Conservation (phyloP, 164 flowering plant species). For the Vitis cinerea region DNA sequence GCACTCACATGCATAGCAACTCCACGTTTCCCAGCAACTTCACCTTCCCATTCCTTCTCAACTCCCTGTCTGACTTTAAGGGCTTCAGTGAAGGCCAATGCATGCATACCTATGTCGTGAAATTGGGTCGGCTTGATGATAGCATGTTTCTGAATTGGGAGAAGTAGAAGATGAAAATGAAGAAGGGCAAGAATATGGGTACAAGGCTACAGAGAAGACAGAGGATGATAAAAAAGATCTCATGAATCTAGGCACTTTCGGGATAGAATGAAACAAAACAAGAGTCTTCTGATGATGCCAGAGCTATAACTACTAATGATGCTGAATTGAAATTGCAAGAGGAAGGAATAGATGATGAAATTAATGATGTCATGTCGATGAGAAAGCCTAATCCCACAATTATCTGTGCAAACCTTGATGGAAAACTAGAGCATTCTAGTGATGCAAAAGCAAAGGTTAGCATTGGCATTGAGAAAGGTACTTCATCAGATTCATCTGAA, state of each 20-base stretch:
- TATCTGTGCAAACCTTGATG: conserved; percentile 5
- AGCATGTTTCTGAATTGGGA: background rate
- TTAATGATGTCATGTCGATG: conserved; percentile 39
- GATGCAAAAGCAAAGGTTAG: conserved; percentile 12
- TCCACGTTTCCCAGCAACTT: conserved; percentile 41
- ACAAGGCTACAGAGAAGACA: too few relatives aligned
- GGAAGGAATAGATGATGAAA: conserved; percentile 21
- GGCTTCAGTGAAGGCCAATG: conserved; percentile 26
- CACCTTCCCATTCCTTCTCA: conserved; percentile 62
- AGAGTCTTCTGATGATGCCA: background rate
- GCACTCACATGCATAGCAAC: conserved; percentile 37
- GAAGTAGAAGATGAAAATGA: too few relatives aligned
- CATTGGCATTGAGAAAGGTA: conserved; percentile 7
- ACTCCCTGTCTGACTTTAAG: conserved; percentile 40
- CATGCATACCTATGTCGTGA: conserved; percentile 43
- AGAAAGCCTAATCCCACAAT: conserved; percentile 34
- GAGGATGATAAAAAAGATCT: too few relatives aligned
- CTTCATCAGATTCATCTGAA: background rate
- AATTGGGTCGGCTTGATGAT: conserved; percentile 41
- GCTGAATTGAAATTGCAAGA: conserved; percentile 27
- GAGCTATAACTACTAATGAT: background rate
- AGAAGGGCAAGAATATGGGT: too few relatives aligned
- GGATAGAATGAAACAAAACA: conserved; percentile 4
- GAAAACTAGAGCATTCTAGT: conserved; percentile 13
- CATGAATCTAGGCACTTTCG: too few relatives aligned